Evolutionary conservation across 768 basidiomycete species (phyloP), one percentile per base, ranked within the genome.

Genomic region (Psilocybe cubensis): DNA sequence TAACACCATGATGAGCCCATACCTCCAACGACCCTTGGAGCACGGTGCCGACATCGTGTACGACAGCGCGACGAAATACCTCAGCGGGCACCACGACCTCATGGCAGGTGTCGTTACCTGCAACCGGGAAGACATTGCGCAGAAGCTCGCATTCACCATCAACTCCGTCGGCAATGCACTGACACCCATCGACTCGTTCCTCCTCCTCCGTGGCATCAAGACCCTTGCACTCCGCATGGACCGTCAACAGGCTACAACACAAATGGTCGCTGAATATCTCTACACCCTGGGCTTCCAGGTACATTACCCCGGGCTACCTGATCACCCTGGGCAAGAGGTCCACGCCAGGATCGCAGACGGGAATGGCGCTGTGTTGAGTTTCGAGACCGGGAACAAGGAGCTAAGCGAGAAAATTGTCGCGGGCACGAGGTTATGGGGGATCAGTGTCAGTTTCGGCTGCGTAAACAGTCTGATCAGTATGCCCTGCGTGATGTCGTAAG

Each of bases 1-100:
- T 72, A 98, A 99, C 70, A 98, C 97, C 58, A 98, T 98, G 97
- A 98, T 98, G 96, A 97, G 95, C 68, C 96, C 97, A 14, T 98
- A 98, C 74, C 80, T 98, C 7, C 95, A 96, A 69, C 79, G 96
- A 56, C 97, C 97, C 10, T 83, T 98, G 33, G 94, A 98, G 67
- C 89, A 97, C 54, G 97, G 96, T 14, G 93, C 93, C 46, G 97
- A 99, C 70, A 86, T 99, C 54, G 96, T 98, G 8, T 99, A 99
- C 67, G 97, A 99, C 73, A 96, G 94, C 57, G 97, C 88, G 9
- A 98, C 97, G 21, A 99, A 99, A 70, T 98, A 98, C 73, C 81
- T 99, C 44, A 94, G 92, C 56, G 97, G 97, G 7, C 97, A 99
- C 68, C 97, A 99, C 74, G 97, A 99, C 70, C 86, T 99, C 61